A percentile compares a stretch with the other conserved stretches of the same genome.
Evolutionary conservation across 495 filamentous ascomycete genomes (phyloP).

Genomic region (Wilcoxina mikolae): DNA sequence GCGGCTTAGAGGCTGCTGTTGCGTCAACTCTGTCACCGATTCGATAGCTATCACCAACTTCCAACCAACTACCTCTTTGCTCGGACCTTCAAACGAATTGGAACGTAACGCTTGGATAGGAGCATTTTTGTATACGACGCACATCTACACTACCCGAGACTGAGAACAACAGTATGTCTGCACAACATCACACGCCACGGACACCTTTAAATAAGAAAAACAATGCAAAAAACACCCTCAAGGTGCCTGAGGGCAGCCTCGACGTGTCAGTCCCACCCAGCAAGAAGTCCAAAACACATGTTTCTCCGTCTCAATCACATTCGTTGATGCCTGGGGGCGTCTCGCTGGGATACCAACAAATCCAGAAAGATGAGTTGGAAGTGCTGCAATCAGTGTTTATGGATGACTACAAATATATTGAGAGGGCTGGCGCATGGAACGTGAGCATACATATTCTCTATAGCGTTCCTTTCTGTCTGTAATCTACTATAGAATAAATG

Average conservation of each 20-base stretch:
- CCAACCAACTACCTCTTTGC: not conserved
- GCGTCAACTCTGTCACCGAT: constrained; percentile 8
- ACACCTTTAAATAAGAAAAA: constrained; percentile 22
- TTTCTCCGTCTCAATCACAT: constrained; percentile 28
- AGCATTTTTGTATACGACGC: not conserved
- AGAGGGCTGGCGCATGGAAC: constrained; percentile 67
- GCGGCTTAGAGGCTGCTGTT: constrained; percentile 24
- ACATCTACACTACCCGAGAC: not conserved
- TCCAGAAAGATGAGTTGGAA: constrained; percentile 76
- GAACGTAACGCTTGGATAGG: not conserved
- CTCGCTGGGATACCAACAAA: constrained; percentile 60
- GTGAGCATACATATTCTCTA: constrained; percentile 32
- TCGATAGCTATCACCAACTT: constrained; percentile 6
- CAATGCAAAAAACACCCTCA: constrained; percentile 30
- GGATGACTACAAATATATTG: constrained; percentile 68
- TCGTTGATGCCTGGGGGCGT: constrained; percentile 27
- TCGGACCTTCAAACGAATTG: not conserved
- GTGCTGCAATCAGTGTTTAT: constrained; percentile 80
- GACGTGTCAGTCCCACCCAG: constrained; percentile 8
- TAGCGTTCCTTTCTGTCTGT: not conserved
- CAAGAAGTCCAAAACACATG: constrained; percentile 30
- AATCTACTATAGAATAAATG: not conserved
- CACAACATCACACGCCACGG: constrained; percentile 10
- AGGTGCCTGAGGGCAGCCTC: constrained; percentile 10
- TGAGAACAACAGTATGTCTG: constrained; percentile 15